Base-by-base conservation (phyloP, 228 moss, liverwort and hornwort species). In the Sphagnum fallax region DNA sequence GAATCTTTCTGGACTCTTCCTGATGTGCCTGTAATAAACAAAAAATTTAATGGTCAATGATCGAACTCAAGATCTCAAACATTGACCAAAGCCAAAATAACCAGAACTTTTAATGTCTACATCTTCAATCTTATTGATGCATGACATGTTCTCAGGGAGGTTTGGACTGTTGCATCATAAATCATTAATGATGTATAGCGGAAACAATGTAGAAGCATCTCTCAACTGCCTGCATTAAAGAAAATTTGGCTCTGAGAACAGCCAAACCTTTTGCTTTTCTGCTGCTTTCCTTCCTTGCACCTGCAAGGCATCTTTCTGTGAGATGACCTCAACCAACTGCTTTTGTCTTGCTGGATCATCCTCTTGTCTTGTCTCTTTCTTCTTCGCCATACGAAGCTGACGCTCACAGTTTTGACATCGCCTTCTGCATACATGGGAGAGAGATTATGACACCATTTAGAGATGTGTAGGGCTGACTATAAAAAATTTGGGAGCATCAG, bases 321-420 rank as follows among this genome's bases (percentile, higher is more conserved):
- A 83, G 69, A 87, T 82, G 55, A 90, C 61, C 72, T 89, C 82
- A 49, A 83, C 76, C 53, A 87, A 71, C 64, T 79, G 81, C n/a
- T 67, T 84, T 69, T 80, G 73, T 77, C 72, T 74, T 58, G 72
- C 73, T 14, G 65, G 70, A 72, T 76, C 75, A 52, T 88, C 81
- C 76, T 78, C 85, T 60, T 74, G 71, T 75, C 83, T 83, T 2
- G 58, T 32, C 65, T 77, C 67, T 68, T 76, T 81, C 13, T 53
- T 85, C 68, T 77, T 85, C 14, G 74, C 70, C 75, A 83, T 73
- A 65, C 47, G 82, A 53, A 95, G 79, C 71, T 82, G 79, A 66
- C 86, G 85, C 67, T 95, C 83, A 77, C 79, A 92, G 65, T 81
- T 85, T 67, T 90, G 79, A 68, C 87, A 85, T 51, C 79, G 79